Base-by-base conservation (phyloP, 306 rosid species). In the Pachyrhizus erosus region DNA sequence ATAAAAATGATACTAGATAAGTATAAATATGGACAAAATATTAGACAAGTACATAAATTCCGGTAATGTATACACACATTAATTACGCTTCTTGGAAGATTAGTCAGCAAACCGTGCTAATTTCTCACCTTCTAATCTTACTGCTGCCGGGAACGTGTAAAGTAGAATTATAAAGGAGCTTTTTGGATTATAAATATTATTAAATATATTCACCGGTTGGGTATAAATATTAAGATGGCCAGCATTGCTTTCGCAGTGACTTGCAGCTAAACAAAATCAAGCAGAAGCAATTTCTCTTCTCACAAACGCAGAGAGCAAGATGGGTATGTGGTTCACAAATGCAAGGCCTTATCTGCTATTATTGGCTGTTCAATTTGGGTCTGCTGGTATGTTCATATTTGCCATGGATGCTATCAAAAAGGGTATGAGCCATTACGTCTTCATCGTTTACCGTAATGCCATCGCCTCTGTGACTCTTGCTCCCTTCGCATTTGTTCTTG, bases 291-390 rank as follows among this genome's bases (percentile, higher is more conserved):
- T 5, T 6, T 48, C 46, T 9, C 6, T 49, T 77, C 62, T 18
- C 66, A 62, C 40, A 45, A 62, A 62, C 39, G 15, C 4, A 2
- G 13, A 70, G 24, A 45, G 9, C 1, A 61, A 51, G 14, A 26
- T 68, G 78, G 74, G 73, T 49, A 66, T 39, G 14, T 61, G 86
- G 82, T 14, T 82, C 2, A 62, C 54, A 66, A 66, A 51, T 72
- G 87, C 85, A 52, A 93, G 82, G 79, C 97, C 97, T 5, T 93
- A 93, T 83, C 78, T 92, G 81, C 89, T 91, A 9, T 87, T 89
- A 79, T 37, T 89, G 40, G 91, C 84, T 1, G 87, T 93, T 54
- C 97, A 93, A 74, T 96, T 96, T 23, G 99, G 98, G 1, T 93
- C 92, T 1, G 98, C 97, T 0, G 98, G 97, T 0, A 93, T 93